Evolutionary conservation across 805 yeast genomes (phyloP).

Genomic region (Monosporozyma unispora): DNA sequence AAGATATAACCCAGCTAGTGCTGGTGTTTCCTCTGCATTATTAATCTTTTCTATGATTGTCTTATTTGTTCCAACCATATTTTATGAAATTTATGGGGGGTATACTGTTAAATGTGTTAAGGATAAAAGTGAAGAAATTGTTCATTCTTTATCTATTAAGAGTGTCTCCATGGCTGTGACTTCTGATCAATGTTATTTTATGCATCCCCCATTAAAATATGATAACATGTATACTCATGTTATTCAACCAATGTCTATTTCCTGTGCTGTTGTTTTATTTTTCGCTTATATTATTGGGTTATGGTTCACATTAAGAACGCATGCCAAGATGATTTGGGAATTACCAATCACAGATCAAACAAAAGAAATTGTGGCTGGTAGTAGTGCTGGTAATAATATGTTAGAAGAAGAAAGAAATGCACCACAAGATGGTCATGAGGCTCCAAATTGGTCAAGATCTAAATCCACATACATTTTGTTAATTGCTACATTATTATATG

Average conservation of each 20-base stretch:
- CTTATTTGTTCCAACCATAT: constrained; percentile 85
- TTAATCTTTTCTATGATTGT: constrained; percentile 80
- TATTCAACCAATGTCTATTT: constrained; percentile 72
- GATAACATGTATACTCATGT: constrained; percentile 57
- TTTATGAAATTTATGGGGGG: constrained; percentile 83
- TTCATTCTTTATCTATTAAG: constrained; percentile 15
- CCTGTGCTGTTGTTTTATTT: constrained; percentile 74
- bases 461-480: constrained; percentile 78
- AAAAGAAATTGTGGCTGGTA: constrained; percentile 12
- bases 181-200: constrained; percentile 52
- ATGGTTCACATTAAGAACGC: constrained; percentile 89
- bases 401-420: constrained; percentile 25
- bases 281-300: constrained; percentile 81
- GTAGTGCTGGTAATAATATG: constrained; percentile 3
- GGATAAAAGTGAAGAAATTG: constrained; percentile 1
- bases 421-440: constrained; percentile 70
- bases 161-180: constrained; percentile 39
- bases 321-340: constrained; percentile 95
- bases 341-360: constrained; percentile 17
- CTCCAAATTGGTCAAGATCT: constrained; percentile 90
- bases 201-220: constrained; percentile 64
- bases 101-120: constrained; percentile 62
- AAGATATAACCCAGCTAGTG: constrained; percentile 89
- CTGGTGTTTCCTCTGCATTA: constrained; percentile 97
- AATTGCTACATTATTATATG: constrained; percentile 79